Conservation (phyloP, 2,329 filamentous ascomycete genomes). For the Blumeriella jaapii region DNA sequence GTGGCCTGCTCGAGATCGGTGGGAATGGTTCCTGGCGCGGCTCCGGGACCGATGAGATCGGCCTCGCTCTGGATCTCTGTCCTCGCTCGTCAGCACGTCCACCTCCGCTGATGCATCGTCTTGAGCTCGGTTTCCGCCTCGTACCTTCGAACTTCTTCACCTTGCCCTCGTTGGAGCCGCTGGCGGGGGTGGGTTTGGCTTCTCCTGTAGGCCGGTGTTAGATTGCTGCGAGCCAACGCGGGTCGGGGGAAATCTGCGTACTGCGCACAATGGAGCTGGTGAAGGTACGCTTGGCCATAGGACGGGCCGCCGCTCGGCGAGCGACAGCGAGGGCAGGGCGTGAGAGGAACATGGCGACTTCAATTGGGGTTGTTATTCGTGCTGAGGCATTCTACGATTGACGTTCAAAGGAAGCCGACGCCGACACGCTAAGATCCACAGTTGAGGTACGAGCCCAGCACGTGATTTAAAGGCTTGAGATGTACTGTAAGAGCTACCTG, state of each 20-base stretch:
- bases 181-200: slow-evolving; percentile 15
- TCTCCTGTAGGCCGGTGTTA: slow-evolving; percentile 18
- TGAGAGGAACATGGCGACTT: slow-evolving; percentile 48
- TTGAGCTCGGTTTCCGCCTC: slow-evolving; percentile 5
- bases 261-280: slow-evolving; percentile 48
- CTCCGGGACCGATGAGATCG: slow-evolving; percentile 83
- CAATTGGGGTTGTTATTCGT: slow-evolving; percentile 13
- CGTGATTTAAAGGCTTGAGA: too few species aligned
- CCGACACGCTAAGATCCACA: not conserved
- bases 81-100: slow-evolving; percentile 7
- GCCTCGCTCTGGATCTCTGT: slow-evolving; percentile 70
- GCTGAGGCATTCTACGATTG: not conserved
- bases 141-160: slow-evolving; percentile 27
- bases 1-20: slow-evolving; percentile 94
- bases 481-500: too few species aligned
- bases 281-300: slow-evolving; percentile 46
- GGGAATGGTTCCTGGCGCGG: slow-evolving; percentile 68
- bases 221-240: slow-evolving; percentile 10
- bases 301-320: slow-evolving; percentile 44
- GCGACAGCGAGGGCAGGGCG: slow-evolving; percentile 49
- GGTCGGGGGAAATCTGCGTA: slow-evolving; percentile 34
- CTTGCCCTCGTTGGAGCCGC: slow-evolving; percentile 18
- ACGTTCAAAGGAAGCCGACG: slow-evolving; percentile 2
- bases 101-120: not conserved
- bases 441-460: too few species aligned